Percentiles rank a stretch among this genome's conserved stretches.
These are phyloP conservation scores for Chytriomyces sp. DNA, from an alignment of 192 early-diverging fungal species.

Conservation along the genomic window DNA sequence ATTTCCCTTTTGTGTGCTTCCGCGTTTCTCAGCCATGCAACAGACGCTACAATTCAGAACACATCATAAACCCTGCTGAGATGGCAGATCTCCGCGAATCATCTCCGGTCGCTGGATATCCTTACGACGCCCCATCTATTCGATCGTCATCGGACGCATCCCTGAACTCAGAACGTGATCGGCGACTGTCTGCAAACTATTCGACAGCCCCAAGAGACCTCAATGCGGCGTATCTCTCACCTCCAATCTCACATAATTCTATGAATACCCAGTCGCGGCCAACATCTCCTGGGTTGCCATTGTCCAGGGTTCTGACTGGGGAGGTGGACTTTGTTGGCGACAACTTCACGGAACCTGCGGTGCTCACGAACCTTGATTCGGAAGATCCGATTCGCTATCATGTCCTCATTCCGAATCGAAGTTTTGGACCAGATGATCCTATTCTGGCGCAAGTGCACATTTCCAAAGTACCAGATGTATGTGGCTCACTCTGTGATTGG, in stretches of 20 bases:
- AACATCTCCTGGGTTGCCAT: background rate
- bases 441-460: slow-evolving; percentile 28
- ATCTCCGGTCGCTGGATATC: slow-evolving; percentile 17
- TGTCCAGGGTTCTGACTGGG: background rate
- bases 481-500: background rate
- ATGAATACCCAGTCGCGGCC: too few species aligned
- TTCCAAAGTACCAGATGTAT: slow-evolving; percentile 28
- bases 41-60: slow-evolving; percentile 19
- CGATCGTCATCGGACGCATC: background rate
- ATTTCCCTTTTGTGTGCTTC: too few species aligned
- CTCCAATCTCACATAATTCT: background rate
- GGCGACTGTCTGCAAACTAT: background rate
- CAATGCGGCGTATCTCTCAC: slow-evolving; percentile 1
- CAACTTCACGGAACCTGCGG: slow-evolving; percentile 16
- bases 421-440: slow-evolving; percentile 29
- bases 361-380: slow-evolving; percentile 20
- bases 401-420: slow-evolving; percentile 18
- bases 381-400: slow-evolving; percentile 22
- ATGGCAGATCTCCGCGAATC: background rate
- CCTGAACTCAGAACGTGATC: background rate
- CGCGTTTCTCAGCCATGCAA: background rate
- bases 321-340: background rate
- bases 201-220: background rate
- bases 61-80: slow-evolving; percentile 14
- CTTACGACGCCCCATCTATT: background rate